Evolutionary conservation across 1,284 basidiomycete species (phyloP), one percentile per base, ranked within the genome.

Genomic region (Rhodotorula sp.): DNA sequence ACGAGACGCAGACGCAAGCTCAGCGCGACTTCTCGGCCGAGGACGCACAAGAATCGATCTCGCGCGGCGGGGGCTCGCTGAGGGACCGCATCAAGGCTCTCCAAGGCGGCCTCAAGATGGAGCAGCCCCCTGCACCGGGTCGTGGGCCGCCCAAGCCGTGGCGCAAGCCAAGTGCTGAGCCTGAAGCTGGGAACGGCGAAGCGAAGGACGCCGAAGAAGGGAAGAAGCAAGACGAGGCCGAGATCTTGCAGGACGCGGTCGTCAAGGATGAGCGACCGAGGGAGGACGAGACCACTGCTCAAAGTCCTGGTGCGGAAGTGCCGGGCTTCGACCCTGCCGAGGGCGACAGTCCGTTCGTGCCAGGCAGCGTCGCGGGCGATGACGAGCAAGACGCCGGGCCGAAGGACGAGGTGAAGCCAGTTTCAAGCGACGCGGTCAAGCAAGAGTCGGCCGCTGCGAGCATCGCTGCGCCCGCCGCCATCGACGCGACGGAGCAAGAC

Each of bases 71-170:
- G 13, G 84, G 84, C 39, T 84, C 84, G 55, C 81, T 96, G 73
- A 92, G 89, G 81, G 93, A 94, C 74, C 87, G 93, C 54, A 95
- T 96, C 91, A 92, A 92, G 34, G 91, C 92, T 4, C 82, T 95
- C 47, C 89, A 92, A 78, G 90, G 89, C 9, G 85, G n/a, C 68
- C 79, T 39, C 81, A 83, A 54, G 81, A 83, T 59, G 65, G 74
- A 76, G 63, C 78, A 84, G 5, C 84, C 87, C 15, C 85, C 89
- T 2, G 86, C 87, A 60, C 89, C 90, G 22, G 80, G 78, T 0
- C 64, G 81, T 11, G 78, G 83, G 30, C 89, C 89, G 82, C 84
- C 68, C 79, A 82, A 64, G 76, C 65, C 75, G 49, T 56, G 55
- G 55, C 34, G 32, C n/a, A 44, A 44, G 39, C 39, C 39, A 2